phyloP scores from a whole-genome alignment of 495 filamentous ascomycete species.

The Trichoderma virens region DNA sequence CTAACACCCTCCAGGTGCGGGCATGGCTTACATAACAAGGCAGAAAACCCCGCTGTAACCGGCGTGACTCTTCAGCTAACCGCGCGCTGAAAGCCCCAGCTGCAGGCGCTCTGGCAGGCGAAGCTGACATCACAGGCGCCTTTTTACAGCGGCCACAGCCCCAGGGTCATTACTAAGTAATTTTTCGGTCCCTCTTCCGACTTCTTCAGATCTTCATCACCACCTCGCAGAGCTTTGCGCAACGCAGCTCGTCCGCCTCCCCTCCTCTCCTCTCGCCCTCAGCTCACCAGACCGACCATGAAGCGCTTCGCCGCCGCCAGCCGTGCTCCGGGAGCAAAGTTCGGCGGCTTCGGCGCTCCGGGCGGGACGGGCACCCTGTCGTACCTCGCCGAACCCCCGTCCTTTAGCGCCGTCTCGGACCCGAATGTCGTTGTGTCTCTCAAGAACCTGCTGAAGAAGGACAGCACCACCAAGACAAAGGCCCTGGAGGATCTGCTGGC shows the following conservation, averaged over 20 bases:
- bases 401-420: constrained; percentile 69
- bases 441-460: constrained; percentile 88
- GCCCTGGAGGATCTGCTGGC: constrained; percentile 77
- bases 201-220: not conserved
- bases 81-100: not conserved
- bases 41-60: not conserved
- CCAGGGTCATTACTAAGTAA: not conserved
- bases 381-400: constrained; percentile 77
- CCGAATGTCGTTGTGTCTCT: constrained; percentile 77
- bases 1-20: no score
- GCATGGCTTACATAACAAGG: not conserved
- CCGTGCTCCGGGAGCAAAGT: constrained; percentile 20
- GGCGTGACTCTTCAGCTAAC: constrained; percentile 5
- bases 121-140: constrained; percentile 7
- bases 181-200: not conserved
- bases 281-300: constrained; percentile 7
- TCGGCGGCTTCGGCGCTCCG: constrained; percentile 38
- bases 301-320: constrained; percentile 19
- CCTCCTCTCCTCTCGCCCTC: not conserved
- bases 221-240: not conserved
- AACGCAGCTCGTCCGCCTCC: constrained; percentile 6
- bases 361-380: constrained; percentile 51
- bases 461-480: constrained; percentile 86
- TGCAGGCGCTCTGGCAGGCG: not conserved
- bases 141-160: not conserved